Conservation (phyloP, 306 rosid genomes). For the Fragaria nilgerrensis region DNA sequence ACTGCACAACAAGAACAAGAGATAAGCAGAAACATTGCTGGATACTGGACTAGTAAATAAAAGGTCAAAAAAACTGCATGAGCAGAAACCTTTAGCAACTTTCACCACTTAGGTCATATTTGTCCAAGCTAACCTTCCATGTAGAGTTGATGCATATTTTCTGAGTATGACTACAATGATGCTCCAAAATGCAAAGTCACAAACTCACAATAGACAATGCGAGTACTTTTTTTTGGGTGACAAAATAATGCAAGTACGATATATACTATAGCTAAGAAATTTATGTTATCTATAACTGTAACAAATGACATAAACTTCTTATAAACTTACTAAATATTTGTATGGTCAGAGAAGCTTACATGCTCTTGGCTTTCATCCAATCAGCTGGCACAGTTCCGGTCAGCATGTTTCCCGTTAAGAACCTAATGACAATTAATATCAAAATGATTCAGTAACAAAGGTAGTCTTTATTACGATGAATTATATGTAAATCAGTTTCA, state of each 20-base stretch:
- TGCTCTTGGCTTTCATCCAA: conserved; percentile 26
- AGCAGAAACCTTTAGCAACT: background rate
- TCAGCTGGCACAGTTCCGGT: conserved; percentile 42
- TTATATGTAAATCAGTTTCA: background rate
- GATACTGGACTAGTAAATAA: background rate
- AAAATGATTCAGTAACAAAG: background rate
- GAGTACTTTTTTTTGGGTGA: too few species aligned
- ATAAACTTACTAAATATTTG: background rate
- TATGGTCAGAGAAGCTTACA: conserved; percentile 45
- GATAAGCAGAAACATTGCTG: background rate
- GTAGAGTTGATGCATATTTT: background rate
- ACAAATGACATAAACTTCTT: background rate
- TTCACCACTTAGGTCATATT: background rate
- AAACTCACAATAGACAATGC: too few species aligned
- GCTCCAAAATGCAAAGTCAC: background rate
- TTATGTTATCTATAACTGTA: background rate
- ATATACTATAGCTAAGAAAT: too few species aligned
- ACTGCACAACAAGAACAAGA: conserved; percentile 7
- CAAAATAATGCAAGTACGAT: too few species aligned
- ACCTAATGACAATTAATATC: conserved; percentile 29
- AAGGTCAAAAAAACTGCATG: background rate
- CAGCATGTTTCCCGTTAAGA: conserved; percentile 57
- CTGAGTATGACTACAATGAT: background rate
- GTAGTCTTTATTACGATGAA: background rate
- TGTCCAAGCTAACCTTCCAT: background rate